These are phyloP conservation scores for Trichophyton verrucosum DNA, from an alignment of 2,329 filamentous ascomycete genomes.

Conservation along the genomic window DNA sequence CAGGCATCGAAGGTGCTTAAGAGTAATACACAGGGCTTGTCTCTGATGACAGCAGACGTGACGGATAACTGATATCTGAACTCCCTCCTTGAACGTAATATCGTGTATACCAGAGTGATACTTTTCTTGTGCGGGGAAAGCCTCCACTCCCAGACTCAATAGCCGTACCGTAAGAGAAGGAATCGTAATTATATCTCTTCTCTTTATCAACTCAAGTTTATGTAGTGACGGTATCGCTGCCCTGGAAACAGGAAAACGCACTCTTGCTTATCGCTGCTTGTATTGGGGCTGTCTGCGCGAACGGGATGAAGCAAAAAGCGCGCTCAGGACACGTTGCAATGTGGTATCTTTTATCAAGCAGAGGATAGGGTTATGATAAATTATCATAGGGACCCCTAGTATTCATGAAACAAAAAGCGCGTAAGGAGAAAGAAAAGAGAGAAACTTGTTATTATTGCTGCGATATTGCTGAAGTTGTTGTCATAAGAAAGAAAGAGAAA, in stretches of 20 bases:
- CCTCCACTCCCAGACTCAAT: background rate
- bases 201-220: background rate
- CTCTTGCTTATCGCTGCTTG: background rate
- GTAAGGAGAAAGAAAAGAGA: background rate
- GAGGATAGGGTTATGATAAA: background rate
- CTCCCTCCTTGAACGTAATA: slow-evolving; percentile 10
- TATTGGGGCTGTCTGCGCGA: background rate
- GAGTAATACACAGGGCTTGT: slow-evolving; percentile 26
- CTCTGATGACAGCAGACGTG: slow-evolving; percentile 21
- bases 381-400: too few relatives aligned
- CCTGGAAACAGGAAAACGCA: background rate
- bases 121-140: background rate
- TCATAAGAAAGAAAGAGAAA: background rate
- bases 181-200: background rate
- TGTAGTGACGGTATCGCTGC: background rate
- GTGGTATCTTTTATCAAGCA: background rate
- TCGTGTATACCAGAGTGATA: background rate
- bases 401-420: too few relatives aligned
- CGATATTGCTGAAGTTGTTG: background rate
- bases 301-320: background rate
- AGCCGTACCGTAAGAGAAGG: background rate
- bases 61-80: slow-evolving; percentile 18
- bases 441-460: background rate
- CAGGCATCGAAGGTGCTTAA: slow-evolving; percentile 27
- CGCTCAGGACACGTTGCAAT: background rate